Evolutionary conservation across 495 filamentous ascomycete genomes (phyloP), one percentile per base, ranked within the genome.

Genomic region (Venustampulla echinocandica): DNA sequence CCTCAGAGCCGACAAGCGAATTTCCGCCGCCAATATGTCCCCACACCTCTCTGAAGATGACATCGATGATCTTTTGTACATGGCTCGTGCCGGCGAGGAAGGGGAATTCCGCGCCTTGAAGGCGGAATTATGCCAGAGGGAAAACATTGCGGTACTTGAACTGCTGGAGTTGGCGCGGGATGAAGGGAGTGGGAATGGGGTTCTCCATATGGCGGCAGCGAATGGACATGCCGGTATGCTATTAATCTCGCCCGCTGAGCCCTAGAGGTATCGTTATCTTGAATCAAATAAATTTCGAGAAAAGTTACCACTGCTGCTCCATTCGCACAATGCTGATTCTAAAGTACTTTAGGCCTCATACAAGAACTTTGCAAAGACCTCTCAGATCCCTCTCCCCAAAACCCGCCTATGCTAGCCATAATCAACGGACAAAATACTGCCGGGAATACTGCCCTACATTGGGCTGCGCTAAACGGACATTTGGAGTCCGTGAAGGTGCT

Each of bases 371-470:
- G 80, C 49, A 56, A 68, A 33, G 56, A 63, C 44, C 57, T 75
- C 37, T 54, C 64, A 46, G 28, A 46, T 15, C 46, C 49, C 11
- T 40, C 56, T 42, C 49, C 56, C 38, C 44, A 45, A 46, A 54
- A 34, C 27, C 48, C 34, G 30, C 52, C 54, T 47, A 66, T 64
- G 37, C 60, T 62, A 25, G 52, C 66, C 0, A 71, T 82, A 25
- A 47, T 95, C 10, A 82, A 92, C 64, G 46, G 73, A 62, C 64
- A 74, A 59, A 96, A 97, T 52, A 61, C 75, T 47, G 78, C 81
- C 20, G 90, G 87, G 21, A 95, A 95, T 66, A 95, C 90, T 10
- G 72, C 87, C 1, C 65, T 97, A 43, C 90, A 96, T 68, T 96
- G 87, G 87, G 90, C 90, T 0, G 81, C 87, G 1, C 67, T 94